phyloP scores from a whole-genome alignment of 2,329 filamentous ascomycete genomes.

The Fusarium tupiense region DNA sequence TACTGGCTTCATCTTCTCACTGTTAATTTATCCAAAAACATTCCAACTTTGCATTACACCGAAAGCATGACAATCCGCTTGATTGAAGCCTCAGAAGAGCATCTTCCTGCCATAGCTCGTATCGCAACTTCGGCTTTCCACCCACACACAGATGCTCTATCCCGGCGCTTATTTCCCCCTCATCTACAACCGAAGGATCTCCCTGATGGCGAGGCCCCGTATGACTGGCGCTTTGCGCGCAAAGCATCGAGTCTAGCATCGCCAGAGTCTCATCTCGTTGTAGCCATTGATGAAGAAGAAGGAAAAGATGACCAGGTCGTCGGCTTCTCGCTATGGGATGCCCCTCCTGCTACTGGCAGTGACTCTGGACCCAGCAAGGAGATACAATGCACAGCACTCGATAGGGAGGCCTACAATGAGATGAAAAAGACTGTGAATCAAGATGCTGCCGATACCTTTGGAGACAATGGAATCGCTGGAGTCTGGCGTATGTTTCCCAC shows the following conservation, averaged over 20 bases:
- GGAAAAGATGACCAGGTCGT: background rate
- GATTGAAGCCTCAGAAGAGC: background rate
- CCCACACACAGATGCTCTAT: conserved; percentile 2
- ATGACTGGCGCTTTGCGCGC: conserved; percentile 16
- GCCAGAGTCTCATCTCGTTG: background rate
- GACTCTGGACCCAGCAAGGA: background rate
- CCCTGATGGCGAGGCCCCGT: conserved; percentile 13
- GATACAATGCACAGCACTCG: conserved; percentile 2
- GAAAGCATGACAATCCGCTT: background rate
- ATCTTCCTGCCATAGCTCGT: background rate
- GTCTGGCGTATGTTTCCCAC: background rate
- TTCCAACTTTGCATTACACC: background rate
- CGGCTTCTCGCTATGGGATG: conserved; percentile 12
- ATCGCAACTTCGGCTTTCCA: conserved; percentile 16
- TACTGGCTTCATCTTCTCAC: background rate
- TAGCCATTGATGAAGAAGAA: background rate
- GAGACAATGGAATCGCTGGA: background rate
- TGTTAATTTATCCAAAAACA: fast-evolving
- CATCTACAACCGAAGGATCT: background rate
- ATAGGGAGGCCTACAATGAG: background rate
- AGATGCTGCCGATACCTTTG: background rate
- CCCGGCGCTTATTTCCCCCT: conserved; percentile 11
- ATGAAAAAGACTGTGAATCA: conserved; percentile 11
- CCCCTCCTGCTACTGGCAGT: background rate
- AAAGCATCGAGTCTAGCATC: conserved; percentile 4